phyloP scores from a whole-genome alignment of 805 yeast genomes.

The Yarrowia sp. region DNA sequence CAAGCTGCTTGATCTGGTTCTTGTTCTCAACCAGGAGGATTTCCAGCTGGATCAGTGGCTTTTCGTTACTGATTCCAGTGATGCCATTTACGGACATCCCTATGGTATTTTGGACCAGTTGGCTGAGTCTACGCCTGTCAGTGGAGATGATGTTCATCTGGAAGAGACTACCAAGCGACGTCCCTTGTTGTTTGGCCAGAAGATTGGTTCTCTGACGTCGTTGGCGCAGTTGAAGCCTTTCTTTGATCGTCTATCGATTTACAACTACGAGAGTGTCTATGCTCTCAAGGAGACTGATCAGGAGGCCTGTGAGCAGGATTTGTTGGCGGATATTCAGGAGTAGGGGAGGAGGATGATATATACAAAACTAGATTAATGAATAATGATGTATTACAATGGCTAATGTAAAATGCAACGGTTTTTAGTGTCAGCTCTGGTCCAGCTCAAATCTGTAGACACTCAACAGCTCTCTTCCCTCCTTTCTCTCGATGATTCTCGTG shows the following conservation, averaged over 20 bases:
- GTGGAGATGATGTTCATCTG: constrained; percentile 40
- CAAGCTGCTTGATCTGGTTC: constrained; percentile 77
- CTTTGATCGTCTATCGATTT: constrained; percentile 68
- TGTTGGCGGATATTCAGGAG: constrained; percentile 57
- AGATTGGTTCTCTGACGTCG: constrained; percentile 47
- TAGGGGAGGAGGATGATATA: not conserved
- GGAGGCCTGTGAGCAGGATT: constrained; percentile 61
- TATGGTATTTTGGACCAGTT: constrained; percentile 60
- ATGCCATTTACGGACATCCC: constrained; percentile 57
- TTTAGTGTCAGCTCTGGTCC: not conserved
- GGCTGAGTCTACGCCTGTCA: constrained; percentile 43
- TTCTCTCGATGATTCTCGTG: constrained; percentile 63
- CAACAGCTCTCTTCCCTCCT: constrained; percentile 96
- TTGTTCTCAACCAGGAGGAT: constrained; percentile 76
- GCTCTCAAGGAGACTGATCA: constrained; percentile 56
- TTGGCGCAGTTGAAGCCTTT: constrained; percentile 64
- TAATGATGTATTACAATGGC: not conserved
- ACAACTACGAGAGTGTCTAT: constrained; percentile 70
- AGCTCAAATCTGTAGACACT: constrained; percentile 67
- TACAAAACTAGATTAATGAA: constrained; percentile 5
- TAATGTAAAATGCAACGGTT: not conserved
- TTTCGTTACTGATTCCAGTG: constrained; percentile 73
- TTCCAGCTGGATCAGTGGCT: constrained; percentile 84
- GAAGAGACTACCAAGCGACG: constrained; percentile 16
- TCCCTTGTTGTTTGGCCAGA: constrained; percentile 55